Evolutionary conservation across 805 yeast genomes (phyloP).

Genomic region (Teunomyces atbi): DNA sequence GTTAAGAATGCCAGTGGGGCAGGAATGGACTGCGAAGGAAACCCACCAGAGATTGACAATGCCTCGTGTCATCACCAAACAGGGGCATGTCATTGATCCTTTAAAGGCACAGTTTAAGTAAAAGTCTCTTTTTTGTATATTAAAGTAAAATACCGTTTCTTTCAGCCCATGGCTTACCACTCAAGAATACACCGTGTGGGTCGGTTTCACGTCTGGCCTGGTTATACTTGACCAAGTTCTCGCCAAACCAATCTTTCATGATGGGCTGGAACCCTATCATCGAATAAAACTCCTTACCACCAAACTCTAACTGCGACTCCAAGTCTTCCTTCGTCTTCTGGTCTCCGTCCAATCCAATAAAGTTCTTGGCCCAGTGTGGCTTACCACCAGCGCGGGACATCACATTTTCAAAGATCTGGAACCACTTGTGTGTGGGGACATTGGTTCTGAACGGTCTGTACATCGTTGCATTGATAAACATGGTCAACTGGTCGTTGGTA

Average conservation of each 20-base stretch:
- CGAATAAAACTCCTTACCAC: slow-evolving; percentile 55
- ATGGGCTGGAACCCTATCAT: slow-evolving; percentile 77
- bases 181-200: slow-evolving; percentile 77
- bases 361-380: slow-evolving; percentile 99
- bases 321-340: slow-evolving; percentile 34
- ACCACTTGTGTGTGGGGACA: slow-evolving; percentile 80
- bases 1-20: slow-evolving; percentile 93
- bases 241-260: slow-evolving; percentile 78
- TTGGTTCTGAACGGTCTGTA: slow-evolving; percentile 86
- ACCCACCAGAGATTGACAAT: slow-evolving; percentile 85
- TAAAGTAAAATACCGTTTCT: slow-evolving; percentile 65
- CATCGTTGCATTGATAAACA: slow-evolving; percentile 91
- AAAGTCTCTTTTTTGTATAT: neutral
- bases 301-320: slow-evolving; percentile 37
- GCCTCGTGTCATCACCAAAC: slow-evolving; percentile 84
- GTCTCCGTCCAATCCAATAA: slow-evolving; percentile 56
- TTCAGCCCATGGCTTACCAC: slow-evolving; percentile 75
- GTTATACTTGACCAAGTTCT: slow-evolving; percentile 60
- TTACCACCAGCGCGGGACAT: slow-evolving; percentile 79
- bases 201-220: slow-evolving; percentile 65
- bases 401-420: slow-evolving; percentile 73
- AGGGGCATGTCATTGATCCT: slow-evolving; percentile 90
- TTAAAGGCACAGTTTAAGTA: slow-evolving; percentile 78
- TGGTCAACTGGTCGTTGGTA: slow-evolving; percentile 73
- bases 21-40: slow-evolving; percentile 89